Evolutionary conservation across 2,329 filamentous ascomycete genomes (phyloP), one percentile per base, ranked within the genome.

Genomic region (Fusarium buharicum): DNA sequence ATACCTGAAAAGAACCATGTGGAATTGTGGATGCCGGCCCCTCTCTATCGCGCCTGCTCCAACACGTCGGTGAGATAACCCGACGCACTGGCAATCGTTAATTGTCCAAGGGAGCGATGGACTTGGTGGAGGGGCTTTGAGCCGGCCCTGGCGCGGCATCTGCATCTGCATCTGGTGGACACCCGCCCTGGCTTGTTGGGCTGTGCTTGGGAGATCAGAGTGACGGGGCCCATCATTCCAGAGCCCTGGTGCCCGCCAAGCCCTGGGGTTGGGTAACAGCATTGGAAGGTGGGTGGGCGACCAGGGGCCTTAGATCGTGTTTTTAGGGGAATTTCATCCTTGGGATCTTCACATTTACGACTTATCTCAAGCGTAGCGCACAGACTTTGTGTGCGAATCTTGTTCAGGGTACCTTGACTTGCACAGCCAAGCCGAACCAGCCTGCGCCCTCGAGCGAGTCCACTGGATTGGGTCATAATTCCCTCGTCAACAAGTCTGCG

Each of bases 21-120:
- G 54, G 66, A 64, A 68, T 59, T 61, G 54, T 66, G 66, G 64
- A 57, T 49, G 59, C 31, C 30, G 34, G 20, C 33, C 30, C 48
- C 34, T 43, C 37, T 40, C 16, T 34, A 50, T 58, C 44, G 44
- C 55, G 34, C 50, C 58, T 46, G 43, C 56, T 66, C 59, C 66
- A 68, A 54, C 51, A 46, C 39, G 51, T 65, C 50, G 67, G 62
- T 70, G 67, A 66, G 67, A 70, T 70, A 67, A 55, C 59, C 48
- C 40, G 65, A 63, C 55, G 67, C 51, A 55, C 46, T 55, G 56
- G 54, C 63, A 58, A 70, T 70, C 67, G 50, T 30, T 63, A 39
- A 53, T 58, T 41, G 40, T 55, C 48, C 31, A 58, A 64, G 62
- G 58, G 62, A 62, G 39, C 47, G 39, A 41, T 41, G 46, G 45